Evolutionary conservation across 768 basidiomycete genomes (phyloP).

Genomic region (Mycena polygramma): DNA sequence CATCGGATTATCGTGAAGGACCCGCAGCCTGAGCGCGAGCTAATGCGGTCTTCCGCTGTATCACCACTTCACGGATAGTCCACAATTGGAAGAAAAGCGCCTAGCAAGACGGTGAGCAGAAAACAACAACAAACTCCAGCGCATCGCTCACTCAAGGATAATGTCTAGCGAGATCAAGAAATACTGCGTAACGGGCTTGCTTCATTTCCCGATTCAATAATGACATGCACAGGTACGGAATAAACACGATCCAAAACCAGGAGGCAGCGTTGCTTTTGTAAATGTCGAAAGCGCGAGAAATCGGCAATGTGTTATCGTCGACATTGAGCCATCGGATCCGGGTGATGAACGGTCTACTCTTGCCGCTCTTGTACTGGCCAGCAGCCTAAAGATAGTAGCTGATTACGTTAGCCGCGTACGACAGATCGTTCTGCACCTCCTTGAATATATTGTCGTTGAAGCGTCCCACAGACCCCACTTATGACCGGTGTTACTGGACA

Average conservation of each 20-base stretch:
- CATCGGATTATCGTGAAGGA: conserved; percentile 44
- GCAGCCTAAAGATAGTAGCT: conserved; percentile 98
- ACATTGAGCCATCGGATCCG: conserved; percentile 97
- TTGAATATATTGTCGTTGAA: conserved; percentile 96
- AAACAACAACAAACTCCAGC: not conserved
- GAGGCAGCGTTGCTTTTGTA: conserved; percentile 97
- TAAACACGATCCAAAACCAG: conserved; percentile 99
- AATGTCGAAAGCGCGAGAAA: conserved; percentile 88
- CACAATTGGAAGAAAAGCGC: conserved; percentile 96
- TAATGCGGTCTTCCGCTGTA: conserved; percentile 52
- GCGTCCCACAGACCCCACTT: conserved; percentile 98
- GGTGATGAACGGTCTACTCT: conserved; percentile 90
- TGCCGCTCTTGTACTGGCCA: conserved; percentile 93
- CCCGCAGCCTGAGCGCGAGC: conserved; percentile 51
- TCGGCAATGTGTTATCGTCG: conserved; percentile 81
- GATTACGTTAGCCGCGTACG: conserved; percentile 89
- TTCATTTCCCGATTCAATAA: conserved; percentile 93
- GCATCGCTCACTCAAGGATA: conserved; percentile 78
- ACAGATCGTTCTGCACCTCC: conserved; percentile 79
- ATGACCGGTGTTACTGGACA: too few relatives aligned
- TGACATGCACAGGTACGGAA: conserved; percentile 93
- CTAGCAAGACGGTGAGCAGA: conserved; percentile 55
- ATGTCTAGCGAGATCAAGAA: conserved; percentile 90
- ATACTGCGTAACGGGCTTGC: conserved; percentile 89
- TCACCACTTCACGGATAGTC: conserved; percentile 82